Evolutionary conservation across 306 rosid genomes (phyloP).

Genomic region (Heteromeles arbutifolia): DNA sequence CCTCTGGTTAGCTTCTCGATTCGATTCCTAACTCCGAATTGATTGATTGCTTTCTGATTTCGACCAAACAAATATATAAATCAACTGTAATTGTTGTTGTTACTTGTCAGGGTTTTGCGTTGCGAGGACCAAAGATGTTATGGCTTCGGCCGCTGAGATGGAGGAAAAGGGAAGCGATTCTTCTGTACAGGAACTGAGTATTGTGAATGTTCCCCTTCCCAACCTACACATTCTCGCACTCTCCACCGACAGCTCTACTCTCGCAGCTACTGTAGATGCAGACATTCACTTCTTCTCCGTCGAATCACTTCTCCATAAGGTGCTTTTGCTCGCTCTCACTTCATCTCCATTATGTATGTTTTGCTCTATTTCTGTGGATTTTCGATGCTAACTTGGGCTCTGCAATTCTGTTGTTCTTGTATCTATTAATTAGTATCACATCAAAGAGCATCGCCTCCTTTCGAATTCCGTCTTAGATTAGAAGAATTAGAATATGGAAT

Average conservation of each 20-base stretch:
- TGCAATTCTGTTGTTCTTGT: too few relatives aligned
- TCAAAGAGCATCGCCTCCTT: too few relatives aligned
- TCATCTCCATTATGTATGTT: not conserved
- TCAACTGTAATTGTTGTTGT: not conserved
- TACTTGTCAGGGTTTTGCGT: slow-evolving; percentile 55
- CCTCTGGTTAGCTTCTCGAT: slow-evolving; percentile 32
- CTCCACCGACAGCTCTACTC: slow-evolving; percentile 47
- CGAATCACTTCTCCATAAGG: slow-evolving; percentile 44
- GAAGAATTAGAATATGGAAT: too few relatives aligned
- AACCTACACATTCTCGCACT: slow-evolving; percentile 57
- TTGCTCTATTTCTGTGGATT: not conserved
- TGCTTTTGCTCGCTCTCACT: not conserved
- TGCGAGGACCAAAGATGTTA: slow-evolving; percentile 57
- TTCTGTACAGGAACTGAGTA: slow-evolving; percentile 49
- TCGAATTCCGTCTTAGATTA: too few relatives aligned
- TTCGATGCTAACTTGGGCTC: not conserved
- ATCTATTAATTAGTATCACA: too few relatives aligned
- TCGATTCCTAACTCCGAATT: not conserved
- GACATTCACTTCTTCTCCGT: slow-evolving; percentile 47
- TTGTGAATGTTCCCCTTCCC: slow-evolving; percentile 55
- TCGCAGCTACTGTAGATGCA: slow-evolving; percentile 50
- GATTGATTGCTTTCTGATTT: not conserved
- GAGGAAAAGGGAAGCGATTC: slow-evolving; percentile 48
- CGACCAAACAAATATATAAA: not conserved
- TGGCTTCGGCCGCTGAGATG: slow-evolving; percentile 48